Base-by-base conservation (phyloP, 805 yeast genomes). In the Zygosaccharomyces gambellarensis region DNA sequence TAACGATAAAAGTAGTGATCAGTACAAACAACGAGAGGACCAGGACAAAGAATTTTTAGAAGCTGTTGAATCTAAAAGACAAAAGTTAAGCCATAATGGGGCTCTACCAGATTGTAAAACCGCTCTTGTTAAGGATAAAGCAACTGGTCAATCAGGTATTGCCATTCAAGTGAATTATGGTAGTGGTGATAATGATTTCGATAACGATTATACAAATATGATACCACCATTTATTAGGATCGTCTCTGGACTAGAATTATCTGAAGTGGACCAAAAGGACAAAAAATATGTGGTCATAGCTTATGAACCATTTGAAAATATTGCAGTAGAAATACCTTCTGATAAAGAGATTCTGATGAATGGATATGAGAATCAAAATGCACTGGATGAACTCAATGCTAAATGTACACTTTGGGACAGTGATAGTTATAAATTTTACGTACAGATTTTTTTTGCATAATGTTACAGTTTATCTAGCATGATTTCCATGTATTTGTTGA, bases 261-360 rank as follows among this genome's bases (percentile, higher is more conserved):
- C 71, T 6, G 69, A 73, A 4, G 79, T 77, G 58, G 80, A 79
- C 45, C 71, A 76, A 29, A 71, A 74, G 0, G 70, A 72, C 45
- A 67, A 71, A 36, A 70, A 72, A 67, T 90, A 83, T 63, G 59
- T 94, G 54, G 82, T 90, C 9, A 69, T 90, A 0, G 82, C 90
- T n/a, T 94, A 85, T 2, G 96, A 89, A 63, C 97, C 97, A 1
- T 94, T 88, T 65, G 92, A 89, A 52, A 88, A 83, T 50, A 73
- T 89, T 8, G 86, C 85, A 1, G 71, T 92, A 49, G 83, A 87
- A 50, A 73, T 94, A 10, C 95, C 95, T 1, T 73, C 80, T 12
- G 53, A 58, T 32, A 71, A 62, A 19, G 79, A 81, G 22, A 71
- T 81, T 11, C 31, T 50, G 19, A 81, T 77, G 52, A 67, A 72